Evolutionary conservation across 768 basidiomycete species (phyloP), one percentile per base, ranked within the genome.

Genomic region (Suillus spraguei): DNA sequence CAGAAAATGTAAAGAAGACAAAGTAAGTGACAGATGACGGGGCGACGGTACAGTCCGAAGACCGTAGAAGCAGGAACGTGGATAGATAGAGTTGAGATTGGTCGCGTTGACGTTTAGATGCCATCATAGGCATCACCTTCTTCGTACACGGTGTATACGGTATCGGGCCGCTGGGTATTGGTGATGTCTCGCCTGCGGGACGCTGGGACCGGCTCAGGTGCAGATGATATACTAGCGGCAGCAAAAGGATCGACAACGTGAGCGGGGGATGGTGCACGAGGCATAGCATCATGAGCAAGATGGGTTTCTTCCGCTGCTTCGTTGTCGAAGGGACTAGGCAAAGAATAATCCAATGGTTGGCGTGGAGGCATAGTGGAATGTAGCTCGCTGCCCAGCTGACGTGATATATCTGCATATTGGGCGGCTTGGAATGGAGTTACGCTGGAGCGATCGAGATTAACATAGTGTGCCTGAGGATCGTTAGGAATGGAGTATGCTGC

Each of bases 401-500:
- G 79, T 6, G 87, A 84, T 61, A 91, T 91, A 68, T 88, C 90
- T 22, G 80, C 84, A 68, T 92, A 92, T 71, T 92, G 91, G 0
- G 80, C 82, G 46, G 88, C 90, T 70, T 92, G 91, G 81, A 82
- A 90, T 0, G 90, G 90, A 4, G 89, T 86, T 3, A 91, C 84
- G 68, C 89, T 90, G 20, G 87, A 86, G 50, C 91, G 82, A 70
- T 76, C 78, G 47, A 92, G 78, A 67, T 92, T 87, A 42, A 86
- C 80, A 62, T 92, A 91, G 64, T 87, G 83, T 13, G 78, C 69
- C 14, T 68, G 60, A 20, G 63, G 61, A 4, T 74, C 71, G 22
- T 76, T 69, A 16, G 68, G 63, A 16, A 64, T 33, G 1, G 58
- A 2, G 1, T 65, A 59, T 14, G 59, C 63, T 14, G 62, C 60